Base-by-base conservation (phyloP, 2,329 filamentous ascomycete genomes). In the Aaosphaeria arxii region DNA sequence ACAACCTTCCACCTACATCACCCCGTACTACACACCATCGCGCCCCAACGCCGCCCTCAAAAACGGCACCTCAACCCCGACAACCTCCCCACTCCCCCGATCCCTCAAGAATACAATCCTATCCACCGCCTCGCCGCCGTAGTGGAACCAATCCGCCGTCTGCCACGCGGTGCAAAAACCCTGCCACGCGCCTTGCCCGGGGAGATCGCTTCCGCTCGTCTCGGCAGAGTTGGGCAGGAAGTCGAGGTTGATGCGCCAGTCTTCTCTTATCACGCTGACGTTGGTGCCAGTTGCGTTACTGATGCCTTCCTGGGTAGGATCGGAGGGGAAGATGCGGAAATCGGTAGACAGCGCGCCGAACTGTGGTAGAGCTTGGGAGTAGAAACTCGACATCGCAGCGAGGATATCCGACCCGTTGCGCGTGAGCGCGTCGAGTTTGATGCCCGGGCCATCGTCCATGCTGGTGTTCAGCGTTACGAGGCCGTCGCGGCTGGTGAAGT, bases 361-460 rank as follows among this genome's bases (percentile, higher is more conserved):
- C 13, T 45, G 44, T 7, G 44, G 35, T 28, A 45, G 30, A 2
- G 44, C 44, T 30, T 45, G 35, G 35, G 35, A 11, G 24, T 45
- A 45, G 7, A 45, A 24, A 30, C 30, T 11, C 7, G 9, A 7
- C 7, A 40, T 40, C 6, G 44, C 44, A 29, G 6, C 17, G 2
- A 45, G 6, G 35, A 40, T 45, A 40, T 45, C 44, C 9, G 44
- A 45, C 7, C 36, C 44, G 29, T 45, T 45, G 32, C 44, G 32
- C 11, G 44, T 45, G 32, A 45, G 35, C 6, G 7, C 31, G 44
- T 40, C 36, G n/a, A 45, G 44, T 6, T 40, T 40, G 7, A 45
- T 40, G 7, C 44, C 44, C 7, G 44, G 35, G n/a, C 44, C 44
- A 7, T 40, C 32, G 30, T 45, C 44, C 9, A 45, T 39, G 29